Evolutionary conservation across 192 early-diverging fungal genomes (phyloP), one percentile per base, ranked within the genome.

Genomic region (Oehlia diaphana): DNA sequence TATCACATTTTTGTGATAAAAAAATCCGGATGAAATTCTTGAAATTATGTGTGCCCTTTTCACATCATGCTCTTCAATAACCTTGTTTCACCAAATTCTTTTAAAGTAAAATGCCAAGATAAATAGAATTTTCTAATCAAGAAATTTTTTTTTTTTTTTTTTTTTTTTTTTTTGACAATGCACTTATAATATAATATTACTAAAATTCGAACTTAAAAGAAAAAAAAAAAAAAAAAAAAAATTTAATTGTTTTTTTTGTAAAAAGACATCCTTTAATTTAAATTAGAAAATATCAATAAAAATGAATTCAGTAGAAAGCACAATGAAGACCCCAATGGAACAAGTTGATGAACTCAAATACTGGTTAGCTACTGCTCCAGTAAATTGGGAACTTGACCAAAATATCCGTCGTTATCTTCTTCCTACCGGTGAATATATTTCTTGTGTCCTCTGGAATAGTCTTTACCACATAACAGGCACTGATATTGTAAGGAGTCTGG

Each of bases 381-480:
- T 83, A 28, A 87, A 87, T 23, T 94, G 92, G 92, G 86, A 91
- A 31, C 79, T 85, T 14, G 85, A 84, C 39, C 84, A 91, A 70
- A 77, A 84, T 23, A 87, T 93, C 81, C 85, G 85, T 37, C 88
- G 89, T 42, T 92, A 89, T 79, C 63, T 84, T 63, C 86, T 99
- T 39, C 92, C 93, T 1, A 94, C 93, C 76, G 95, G 94, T 72
- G 97, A 99, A 83, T 85, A 83, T 67, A 90, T 99, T 77, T 95
- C 96, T 4, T 99, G 98, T 85, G 92, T 98, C 16, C 86, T 95
- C 31, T 98, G 95, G 95, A 96, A 97, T 83, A 89, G 94, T 79
- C 90, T 93, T 28, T 98, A 94, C 81, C 92, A 97, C 84, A 96
- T 99, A 62, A 98, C 98, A 2, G 96, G 96, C 16, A 98, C 97